Evolutionary conservation across 768 basidiomycete species (phyloP).

Genomic region (Phaffia tasmanica): DNA sequence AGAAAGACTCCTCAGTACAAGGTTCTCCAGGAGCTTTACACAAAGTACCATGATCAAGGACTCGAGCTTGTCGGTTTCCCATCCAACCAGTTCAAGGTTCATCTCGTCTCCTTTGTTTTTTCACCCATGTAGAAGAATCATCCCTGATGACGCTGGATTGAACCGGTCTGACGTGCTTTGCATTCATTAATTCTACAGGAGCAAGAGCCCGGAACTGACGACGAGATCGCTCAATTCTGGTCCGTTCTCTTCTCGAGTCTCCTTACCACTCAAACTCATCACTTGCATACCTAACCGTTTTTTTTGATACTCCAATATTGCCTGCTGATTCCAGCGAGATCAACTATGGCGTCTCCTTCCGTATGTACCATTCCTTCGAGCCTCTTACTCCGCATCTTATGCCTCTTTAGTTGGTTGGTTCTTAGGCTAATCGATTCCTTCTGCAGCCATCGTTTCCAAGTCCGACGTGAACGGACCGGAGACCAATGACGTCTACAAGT

Average conservation of each 20-base stretch:
- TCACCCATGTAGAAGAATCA: neutral
- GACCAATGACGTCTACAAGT: constrained; percentile 37
- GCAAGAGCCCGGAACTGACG: constrained; percentile 38
- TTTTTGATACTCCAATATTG: neutral
- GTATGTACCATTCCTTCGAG: constrained; percentile 37
- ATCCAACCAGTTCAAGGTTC: constrained; percentile 34
- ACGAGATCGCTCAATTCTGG: constrained; percentile 31
- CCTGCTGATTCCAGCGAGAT: constrained; percentile 34
- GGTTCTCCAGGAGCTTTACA: constrained; percentile 35
- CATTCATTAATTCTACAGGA: constrained; percentile 31
- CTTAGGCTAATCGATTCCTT: neutral
- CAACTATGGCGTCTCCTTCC: constrained; percentile 39
- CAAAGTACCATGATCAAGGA: constrained; percentile 35
- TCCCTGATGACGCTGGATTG: neutral
- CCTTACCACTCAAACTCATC: too few relatives aligned
- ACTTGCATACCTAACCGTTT: neutral
- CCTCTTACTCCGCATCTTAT: constrained; percentile 21
- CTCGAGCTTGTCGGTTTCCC: constrained; percentile 38
- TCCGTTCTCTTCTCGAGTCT: neutral
- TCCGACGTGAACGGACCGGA: constrained; percentile 38
- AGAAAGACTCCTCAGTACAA: constrained; percentile 37
- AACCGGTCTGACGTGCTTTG: neutral
- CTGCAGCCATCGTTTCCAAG: constrained; percentile 17
- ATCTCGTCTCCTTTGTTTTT: neutral
- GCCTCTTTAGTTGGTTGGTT: neutral